Base-by-base conservation (phyloP, 2,329 filamentous ascomycete genomes). In the Colletotrichum lupini region DNA sequence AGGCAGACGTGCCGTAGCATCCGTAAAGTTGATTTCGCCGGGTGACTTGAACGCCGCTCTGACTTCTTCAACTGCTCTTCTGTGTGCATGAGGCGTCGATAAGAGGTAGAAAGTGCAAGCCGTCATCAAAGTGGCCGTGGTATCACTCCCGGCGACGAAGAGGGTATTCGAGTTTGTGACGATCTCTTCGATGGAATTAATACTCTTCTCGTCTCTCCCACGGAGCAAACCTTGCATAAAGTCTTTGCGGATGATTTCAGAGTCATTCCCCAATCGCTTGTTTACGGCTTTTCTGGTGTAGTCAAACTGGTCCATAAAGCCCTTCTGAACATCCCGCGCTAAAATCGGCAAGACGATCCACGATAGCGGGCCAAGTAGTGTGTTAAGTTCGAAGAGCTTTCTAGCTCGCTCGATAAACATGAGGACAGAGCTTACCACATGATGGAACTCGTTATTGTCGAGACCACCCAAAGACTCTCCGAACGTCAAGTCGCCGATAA, bases 11-110 rank as follows among this genome's bases (percentile, higher is more conserved):
- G 7, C 77, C 77, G 3, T 76, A 67, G 76, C 9, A 75, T 74
- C n/a, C 80, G 68, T 19, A n/a, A 83, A 75, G 8, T 76, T 80
- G 67, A 86, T 85, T 7, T 85, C 81, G 1, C 80, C 77, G 28
- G 81, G 78, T 0, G 64, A 75, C 2, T 75, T 60, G 62, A 85
- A 85, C 0, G 78, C 35, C 0, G 75, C 70, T 2, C 83, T 81
- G 3, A 86, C 77, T 75, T 88, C 86, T 0, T 79, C 35, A 14
- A 4, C 77, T 76, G 12, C 86, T 58, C 28, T 76, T 82, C 26
- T 14, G 24, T 60, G 28, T 19, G 37, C 37, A 8, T 62, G 22
- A 11, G 65, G 57, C 4, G 26, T 37, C 14, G 65, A 49, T 11
- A 60, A 26, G 28, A 68, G 65, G n/a, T 26, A 68, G 9, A 52